These are phyloP conservation scores for Pseudogymnoascus sp. DNA, from an alignment of 2,329 filamentous ascomycete genomes.

Conservation along the genomic window DNA sequence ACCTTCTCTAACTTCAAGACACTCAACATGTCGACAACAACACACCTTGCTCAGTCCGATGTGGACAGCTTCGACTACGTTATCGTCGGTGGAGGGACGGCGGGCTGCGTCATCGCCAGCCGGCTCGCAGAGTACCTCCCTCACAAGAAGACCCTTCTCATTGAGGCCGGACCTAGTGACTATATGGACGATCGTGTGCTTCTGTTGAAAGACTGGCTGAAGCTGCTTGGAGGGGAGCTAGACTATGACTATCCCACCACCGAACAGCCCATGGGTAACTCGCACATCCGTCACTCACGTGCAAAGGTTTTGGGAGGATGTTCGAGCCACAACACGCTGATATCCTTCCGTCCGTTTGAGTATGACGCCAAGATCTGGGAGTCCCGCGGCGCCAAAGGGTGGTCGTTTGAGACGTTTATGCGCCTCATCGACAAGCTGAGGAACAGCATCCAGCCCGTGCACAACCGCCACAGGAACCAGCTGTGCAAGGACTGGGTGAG, in stretches of 20 bases:
- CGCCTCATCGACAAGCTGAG: slow-evolving; percentile 73
- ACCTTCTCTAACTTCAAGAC: not conserved
- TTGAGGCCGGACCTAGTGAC: slow-evolving; percentile 85
- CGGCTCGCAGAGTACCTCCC: slow-evolving; percentile 65
- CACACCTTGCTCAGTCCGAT: slow-evolving; percentile 20
- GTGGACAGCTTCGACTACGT: slow-evolving; percentile 37
- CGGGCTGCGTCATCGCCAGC: slow-evolving; percentile 39
- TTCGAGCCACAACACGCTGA: slow-evolving; percentile 89
- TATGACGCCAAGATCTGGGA: slow-evolving; percentile 85
- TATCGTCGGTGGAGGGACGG: slow-evolving; percentile 42
- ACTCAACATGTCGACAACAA: slow-evolving; percentile 6
- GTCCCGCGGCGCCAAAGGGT: slow-evolving; percentile 70
- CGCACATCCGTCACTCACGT: slow-evolving; percentile 81
- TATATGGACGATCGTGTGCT: slow-evolving; percentile 82
- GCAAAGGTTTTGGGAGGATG: slow-evolving; percentile 89
- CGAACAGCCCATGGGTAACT: slow-evolving; percentile 88
- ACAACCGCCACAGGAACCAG: slow-evolving; percentile 78
- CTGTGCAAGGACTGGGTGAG: slow-evolving; percentile 85
- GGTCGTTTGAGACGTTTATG: slow-evolving; percentile 80
- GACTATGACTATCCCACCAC: slow-evolving; percentile 85
- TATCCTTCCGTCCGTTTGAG: slow-evolving; percentile 84
- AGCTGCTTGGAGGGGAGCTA: slow-evolving; percentile 73
- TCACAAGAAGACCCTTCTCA: slow-evolving; percentile 69
- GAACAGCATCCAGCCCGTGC: slow-evolving; percentile 85
- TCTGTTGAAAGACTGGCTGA: slow-evolving; percentile 79